Evolutionary conservation across 176 grass and related monocot genomes (phyloP).

Genomic region (Aegilops sharonensis): DNA sequence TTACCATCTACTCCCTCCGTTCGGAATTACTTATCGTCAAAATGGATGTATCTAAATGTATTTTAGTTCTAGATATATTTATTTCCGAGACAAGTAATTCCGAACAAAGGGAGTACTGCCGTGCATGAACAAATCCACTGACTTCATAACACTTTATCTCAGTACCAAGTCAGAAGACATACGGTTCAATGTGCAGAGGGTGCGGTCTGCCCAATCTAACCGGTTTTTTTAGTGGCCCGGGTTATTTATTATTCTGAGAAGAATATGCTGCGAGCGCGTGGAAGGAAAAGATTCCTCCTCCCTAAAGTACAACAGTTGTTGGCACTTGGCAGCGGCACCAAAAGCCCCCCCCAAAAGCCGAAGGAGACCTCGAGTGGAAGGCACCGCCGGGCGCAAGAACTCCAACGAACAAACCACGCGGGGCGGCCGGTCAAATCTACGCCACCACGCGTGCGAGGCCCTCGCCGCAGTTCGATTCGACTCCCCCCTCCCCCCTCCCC

Average conservation of each 20-base stretch:
- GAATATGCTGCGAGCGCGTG: background rate
- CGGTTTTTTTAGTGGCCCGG: background rate
- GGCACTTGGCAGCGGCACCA: conserved; percentile 3
- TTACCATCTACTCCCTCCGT: background rate
- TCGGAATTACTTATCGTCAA: too few relatives aligned
- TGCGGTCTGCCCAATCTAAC: conserved; percentile 3
- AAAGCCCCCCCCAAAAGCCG: background rate
- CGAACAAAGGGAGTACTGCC: too few relatives aligned
- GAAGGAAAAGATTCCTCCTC: background rate
- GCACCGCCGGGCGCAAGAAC: conserved; percentile 23
- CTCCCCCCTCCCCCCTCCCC: background rate
- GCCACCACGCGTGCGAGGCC: background rate
- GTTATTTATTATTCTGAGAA: background rate
- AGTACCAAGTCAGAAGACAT: background rate
- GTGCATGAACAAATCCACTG: too few relatives aligned
- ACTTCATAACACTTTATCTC: too few relatives aligned
- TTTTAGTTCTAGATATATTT: too few relatives aligned
- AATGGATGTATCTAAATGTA: too few relatives aligned
- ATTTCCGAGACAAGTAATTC: too few relatives aligned
- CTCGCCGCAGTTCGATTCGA: conserved; percentile 25
- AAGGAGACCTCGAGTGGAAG: conserved; percentile 30
- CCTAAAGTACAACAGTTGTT: background rate
- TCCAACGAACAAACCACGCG: background rate
- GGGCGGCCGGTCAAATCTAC: conserved; percentile 22
- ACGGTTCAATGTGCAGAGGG: background rate